phyloP scores from a whole-genome alignment of 2,329 filamentous ascomycete genomes.

The Aureobasidium leucospermi region DNA sequence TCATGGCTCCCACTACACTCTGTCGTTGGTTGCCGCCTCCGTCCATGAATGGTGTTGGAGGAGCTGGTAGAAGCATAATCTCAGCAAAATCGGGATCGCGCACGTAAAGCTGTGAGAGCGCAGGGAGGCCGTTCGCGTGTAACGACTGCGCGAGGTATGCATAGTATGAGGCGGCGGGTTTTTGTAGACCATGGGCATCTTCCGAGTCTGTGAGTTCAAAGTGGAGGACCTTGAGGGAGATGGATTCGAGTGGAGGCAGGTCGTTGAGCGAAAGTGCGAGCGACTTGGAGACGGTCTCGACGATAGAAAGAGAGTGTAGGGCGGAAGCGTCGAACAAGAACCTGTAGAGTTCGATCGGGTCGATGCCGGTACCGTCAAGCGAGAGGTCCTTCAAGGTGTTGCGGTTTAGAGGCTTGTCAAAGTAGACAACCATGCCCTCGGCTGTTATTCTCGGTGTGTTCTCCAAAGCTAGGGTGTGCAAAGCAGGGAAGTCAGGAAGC shows the following conservation, averaged over 20 bases:
- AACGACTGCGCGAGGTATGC: constrained; percentile 79
- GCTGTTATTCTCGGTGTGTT: constrained; percentile 65
- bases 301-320: constrained; percentile 53
- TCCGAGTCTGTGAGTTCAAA: constrained; percentile 69
- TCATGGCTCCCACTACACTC: constrained; percentile 3
- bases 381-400: constrained; percentile 59
- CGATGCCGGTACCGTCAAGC: constrained; percentile 64
- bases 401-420: constrained; percentile 54
- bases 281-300: constrained; percentile 48
- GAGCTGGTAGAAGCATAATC: constrained; percentile 64
- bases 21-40: constrained; percentile 16
- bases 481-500: constrained; percentile 64
- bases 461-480: constrained; percentile 66
- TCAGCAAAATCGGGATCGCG: constrained; percentile 79
- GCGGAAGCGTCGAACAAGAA: constrained; percentile 52
- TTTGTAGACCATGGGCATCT: constrained; percentile 50
- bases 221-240: constrained; percentile 63
- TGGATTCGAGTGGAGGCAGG: constrained; percentile 59
- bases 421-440: constrained; percentile 61
- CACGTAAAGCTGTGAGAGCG: constrained; percentile 71
- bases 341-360: constrained; percentile 52
- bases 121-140: constrained; percentile 65
- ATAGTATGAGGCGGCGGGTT: constrained; percentile 61
- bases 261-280: constrained; percentile 42
- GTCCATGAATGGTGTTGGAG: constrained; percentile 45